These are phyloP conservation scores for Casuarina glauca DNA, from an alignment of 306 rosid species.

Conservation along the genomic window DNA sequence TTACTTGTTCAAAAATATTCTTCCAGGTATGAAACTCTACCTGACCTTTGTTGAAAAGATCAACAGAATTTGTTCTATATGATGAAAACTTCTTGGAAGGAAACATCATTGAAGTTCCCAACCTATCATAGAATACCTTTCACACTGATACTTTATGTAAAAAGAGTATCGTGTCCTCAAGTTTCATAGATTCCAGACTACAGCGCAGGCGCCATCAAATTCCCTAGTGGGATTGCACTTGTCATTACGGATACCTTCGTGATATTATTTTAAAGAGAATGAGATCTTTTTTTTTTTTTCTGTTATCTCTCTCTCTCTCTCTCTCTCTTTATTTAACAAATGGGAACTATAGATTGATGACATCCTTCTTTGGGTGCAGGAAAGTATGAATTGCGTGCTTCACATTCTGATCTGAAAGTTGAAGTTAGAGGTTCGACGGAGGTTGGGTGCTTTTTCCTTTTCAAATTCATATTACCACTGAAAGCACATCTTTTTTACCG, in stretches of 20 bases:
- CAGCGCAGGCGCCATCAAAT: background rate
- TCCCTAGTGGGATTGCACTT: background rate
- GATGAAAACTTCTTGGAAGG: slow-evolving; percentile 15
- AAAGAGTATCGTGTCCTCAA: background rate
- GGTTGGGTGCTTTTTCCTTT: slow-evolving; percentile 49
- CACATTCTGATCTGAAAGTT: slow-evolving; percentile 74
- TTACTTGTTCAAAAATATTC: slow-evolving; percentile 73
- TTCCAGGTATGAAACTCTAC: slow-evolving; percentile 66
- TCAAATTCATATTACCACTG: no score
- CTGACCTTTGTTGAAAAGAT: slow-evolving; percentile 21
- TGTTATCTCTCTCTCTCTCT: background rate
- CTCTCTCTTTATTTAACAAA: slow-evolving; percentile 11
- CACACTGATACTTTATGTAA: background rate
- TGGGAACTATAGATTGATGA: slow-evolving; percentile 6
- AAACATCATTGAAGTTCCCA: slow-evolving; percentile 17
- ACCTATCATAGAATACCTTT: background rate
- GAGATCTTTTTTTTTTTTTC: background rate
- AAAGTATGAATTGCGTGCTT: slow-evolving; percentile 73
- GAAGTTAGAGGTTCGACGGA: slow-evolving; percentile 73
- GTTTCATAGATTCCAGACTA: background rate
- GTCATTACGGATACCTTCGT: background rate
- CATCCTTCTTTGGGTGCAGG: slow-evolving; percentile 54
- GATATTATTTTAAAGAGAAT: background rate
- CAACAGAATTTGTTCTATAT: slow-evolving; percentile 7
- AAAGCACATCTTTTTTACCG: no score